Evolutionary conservation across 164 flowering plant species (phyloP).

Genomic region (Vitis cinerea): DNA sequence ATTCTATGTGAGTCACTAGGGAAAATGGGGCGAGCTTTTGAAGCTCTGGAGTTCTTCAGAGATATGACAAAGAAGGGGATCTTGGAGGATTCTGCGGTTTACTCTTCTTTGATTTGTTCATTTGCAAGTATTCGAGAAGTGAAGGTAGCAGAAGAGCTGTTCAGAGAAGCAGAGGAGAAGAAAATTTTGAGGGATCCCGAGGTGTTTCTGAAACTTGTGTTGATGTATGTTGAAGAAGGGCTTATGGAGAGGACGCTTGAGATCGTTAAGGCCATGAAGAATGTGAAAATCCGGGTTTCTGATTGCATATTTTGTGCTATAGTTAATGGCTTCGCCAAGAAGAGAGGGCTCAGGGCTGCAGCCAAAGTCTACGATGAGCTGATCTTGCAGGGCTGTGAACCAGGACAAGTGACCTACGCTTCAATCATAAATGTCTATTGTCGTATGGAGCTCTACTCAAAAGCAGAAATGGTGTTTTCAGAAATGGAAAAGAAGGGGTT

Average conservation of each 20-base stretch:
- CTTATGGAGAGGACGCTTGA: constrained; percentile 54
- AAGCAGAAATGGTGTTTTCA: constrained; percentile 51
- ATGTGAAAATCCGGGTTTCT: constrained; percentile 39
- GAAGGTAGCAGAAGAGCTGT: constrained; percentile 49
- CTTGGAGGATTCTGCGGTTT: constrained; percentile 31
- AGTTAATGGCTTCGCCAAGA: constrained; percentile 59
- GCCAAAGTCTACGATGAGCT: constrained; percentile 48
- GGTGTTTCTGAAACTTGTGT: constrained; percentile 55
- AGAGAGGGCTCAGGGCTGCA: constrained; percentile 43
- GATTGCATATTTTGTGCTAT: constrained; percentile 73
- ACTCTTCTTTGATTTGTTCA: constrained; percentile 55
- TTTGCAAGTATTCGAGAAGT: constrained; percentile 56
- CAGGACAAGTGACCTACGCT: constrained; percentile 87
- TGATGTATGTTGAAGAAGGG: constrained; percentile 68
- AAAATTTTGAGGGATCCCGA: constrained; percentile 58
- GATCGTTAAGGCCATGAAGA: constrained; percentile 44
- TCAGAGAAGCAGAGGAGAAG: constrained; percentile 53
- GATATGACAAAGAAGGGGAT: constrained; percentile 44
- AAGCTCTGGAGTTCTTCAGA: constrained; percentile 60
- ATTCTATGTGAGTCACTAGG: constrained; percentile 57
- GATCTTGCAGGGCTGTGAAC: constrained; percentile 41
- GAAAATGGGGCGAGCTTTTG: constrained; percentile 45
- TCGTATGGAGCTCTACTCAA: constrained; percentile 38
- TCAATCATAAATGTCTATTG: constrained; percentile 49
- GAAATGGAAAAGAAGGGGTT: constrained; percentile 70